Base-by-base conservation (phyloP, 2,329 filamentous ascomycete species). In the Pseudogymnoascus sp. region DNA sequence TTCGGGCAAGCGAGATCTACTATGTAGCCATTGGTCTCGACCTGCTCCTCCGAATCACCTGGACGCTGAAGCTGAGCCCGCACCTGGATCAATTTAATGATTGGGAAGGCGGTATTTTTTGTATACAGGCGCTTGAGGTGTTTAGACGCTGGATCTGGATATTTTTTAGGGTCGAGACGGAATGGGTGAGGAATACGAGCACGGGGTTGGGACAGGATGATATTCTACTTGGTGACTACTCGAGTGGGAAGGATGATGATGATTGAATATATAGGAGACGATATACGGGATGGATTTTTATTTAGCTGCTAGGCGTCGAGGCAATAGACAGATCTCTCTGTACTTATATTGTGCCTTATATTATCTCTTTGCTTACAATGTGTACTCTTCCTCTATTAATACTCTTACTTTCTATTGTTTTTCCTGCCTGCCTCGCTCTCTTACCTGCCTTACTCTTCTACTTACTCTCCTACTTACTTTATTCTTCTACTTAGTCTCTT, bases 121-220 rank as follows among this genome's bases (percentile, higher is more conserved):
- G 93, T 27, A 84, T 97, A 70, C 88, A 97, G 78, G 81, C 90
- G 48, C 78, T 96, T 9, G 94, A 99, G 77, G 89, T 97, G 15
- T 80, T 90, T 52, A 83, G 94, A 58, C 82, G 94, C 62, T 97
- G 93, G 92, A 82, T 97, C 64, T 99, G 94, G 94, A 91, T 97
- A 62, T 97, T 97, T 75, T 90, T 97, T 76, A 84, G 94, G 8
- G 87, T 96, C 40, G 94, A 99, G 79, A 92, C 91, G 21, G 94
- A 99, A 78, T 96, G 89, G 89, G 83, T 90, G 75, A 79, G 85
- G 76, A 81, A 75, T 67, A 77, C 76, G 12, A 73, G 74, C 15
- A 72, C 21, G 12, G 65, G 85, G 73, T 66, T 86, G 74, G 72
- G 80, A 70, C 69, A 82, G 72, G 87, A 90, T 68, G 89, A 92